Base-by-base conservation (phyloP, 805 yeast genomes). In the Nakazawaea laoshanensis region DNA sequence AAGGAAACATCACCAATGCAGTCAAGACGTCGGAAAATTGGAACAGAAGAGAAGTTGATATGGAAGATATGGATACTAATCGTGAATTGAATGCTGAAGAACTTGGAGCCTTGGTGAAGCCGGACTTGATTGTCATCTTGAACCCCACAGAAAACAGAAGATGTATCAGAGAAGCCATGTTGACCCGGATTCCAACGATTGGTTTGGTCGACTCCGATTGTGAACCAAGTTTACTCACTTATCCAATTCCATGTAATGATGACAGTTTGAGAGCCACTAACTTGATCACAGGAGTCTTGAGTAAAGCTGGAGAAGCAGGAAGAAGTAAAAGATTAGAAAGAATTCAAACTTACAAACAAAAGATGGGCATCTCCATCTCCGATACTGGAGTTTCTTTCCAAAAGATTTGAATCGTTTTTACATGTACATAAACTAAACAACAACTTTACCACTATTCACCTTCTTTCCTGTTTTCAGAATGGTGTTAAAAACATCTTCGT, bases 161-260 rank as follows among this genome's bases (percentile, higher is more conserved):
- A 46, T 79, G 88, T 32, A 60, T 92, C 32, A 66, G 67, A 32
- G 98, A 92, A 59, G 92, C 96, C 41, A 70, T 74, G 45, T 74
- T 75, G 49, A 66, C 78, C 39, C 72, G 94, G 53, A 73, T 92
- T 20, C 98, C 98, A 38, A 87, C 96, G 1, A 76, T 92, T 46
- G 97, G 96, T 19, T 70, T 92, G 37, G 76, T 92, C 41, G 98
- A 92, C 59, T 88, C 97, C 15, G 89, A 92, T 57, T 77, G 82
- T 53, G 96, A 92, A 52, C 94, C 96, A 7, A 72, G 83, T 11
- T 61, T 81, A 45, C 83, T 89, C 34, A 86, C 96, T 2, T 92
- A 92, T 51, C 94, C 97, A 32, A 83, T 92, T 44, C 97, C 97
- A 12, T 94, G 94, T 42, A 92, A 92, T 53, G 97, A 92, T 54